Evolutionary conservation across 306 rosid species (phyloP).

Genomic region (Fragaria iinumae): DNA sequence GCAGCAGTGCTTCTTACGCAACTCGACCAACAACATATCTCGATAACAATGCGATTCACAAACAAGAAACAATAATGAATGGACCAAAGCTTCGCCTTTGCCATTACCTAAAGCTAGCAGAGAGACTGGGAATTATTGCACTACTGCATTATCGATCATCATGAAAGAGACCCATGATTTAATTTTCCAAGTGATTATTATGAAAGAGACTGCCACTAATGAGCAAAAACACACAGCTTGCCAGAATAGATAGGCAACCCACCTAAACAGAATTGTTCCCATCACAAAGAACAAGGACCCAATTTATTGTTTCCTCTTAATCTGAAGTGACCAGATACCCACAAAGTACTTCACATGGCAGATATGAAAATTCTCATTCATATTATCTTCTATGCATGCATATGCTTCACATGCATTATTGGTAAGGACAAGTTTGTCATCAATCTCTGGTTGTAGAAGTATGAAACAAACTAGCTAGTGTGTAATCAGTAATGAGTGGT

Average conservation of each 20-base stretch:
- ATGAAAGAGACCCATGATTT: constrained; percentile 2
- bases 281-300: constrained; percentile 5
- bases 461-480: background rate
- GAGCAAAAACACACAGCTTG: constrained; percentile 15
- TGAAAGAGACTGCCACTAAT: constrained; percentile 37
- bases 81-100: background rate
- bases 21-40: background rate
- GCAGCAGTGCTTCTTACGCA: constrained; percentile 1
- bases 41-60: background rate
- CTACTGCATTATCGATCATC: background rate
- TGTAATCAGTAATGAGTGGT: background rate
- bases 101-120: background rate
- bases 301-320: background rate
- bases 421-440: constrained; percentile 1
- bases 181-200: constrained; percentile 5
- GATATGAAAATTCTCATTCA: background rate
- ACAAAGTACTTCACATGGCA: constrained; percentile 9
- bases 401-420: background rate
- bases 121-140: constrained; percentile 1
- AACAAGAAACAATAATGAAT: background rate
- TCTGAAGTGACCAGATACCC: background rate
- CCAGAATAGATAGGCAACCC: constrained; percentile 27
- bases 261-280: constrained; percentile 23
- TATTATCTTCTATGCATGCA: background rate
- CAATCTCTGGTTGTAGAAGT: background rate